A percentile compares a stretch with the other conserved stretches of the same genome.
These are phyloP conservation scores for Saccharomyces pastorianus DNA, from an alignment of 1,139 yeast species.

Conservation along the genomic window DNA sequence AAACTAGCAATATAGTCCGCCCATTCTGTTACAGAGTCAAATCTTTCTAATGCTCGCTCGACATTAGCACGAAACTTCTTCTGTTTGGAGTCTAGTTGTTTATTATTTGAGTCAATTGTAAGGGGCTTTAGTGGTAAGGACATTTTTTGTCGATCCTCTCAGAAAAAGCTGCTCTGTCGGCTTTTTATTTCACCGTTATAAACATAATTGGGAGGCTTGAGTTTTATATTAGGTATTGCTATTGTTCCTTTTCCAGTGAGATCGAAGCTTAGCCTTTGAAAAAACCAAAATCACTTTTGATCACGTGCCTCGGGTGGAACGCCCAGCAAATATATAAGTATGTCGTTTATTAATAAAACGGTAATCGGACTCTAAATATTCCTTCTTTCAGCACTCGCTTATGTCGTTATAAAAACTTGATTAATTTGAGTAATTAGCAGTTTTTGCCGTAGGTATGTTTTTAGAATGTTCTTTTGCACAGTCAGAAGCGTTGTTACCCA, in stretches of 20 bases:
- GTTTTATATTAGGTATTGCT: neutral
- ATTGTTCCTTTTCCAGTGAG: neutral
- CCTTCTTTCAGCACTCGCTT: neutral
- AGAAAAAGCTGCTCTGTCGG: neutral
- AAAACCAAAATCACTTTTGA: neutral
- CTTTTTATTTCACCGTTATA: neutral
- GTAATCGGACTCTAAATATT: neutral
- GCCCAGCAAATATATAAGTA: neutral
- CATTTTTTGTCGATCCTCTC: constrained; percentile 12
- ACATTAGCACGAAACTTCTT: constrained; percentile 58
- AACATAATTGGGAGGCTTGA: neutral
- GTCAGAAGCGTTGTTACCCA: neutral
- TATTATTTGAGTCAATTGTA: constrained; percentile 26
- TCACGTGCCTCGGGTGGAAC: neutral
- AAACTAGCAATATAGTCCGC: constrained; percentile 95
- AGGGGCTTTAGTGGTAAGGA: constrained; percentile 29
- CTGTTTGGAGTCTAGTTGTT: constrained; percentile 45
- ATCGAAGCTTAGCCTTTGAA: neutral
- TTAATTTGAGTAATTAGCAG: neutral
- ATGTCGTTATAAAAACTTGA: no score
- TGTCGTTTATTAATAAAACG: neutral
- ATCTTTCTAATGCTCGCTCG: constrained; percentile 67
- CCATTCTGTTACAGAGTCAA: constrained; percentile 90
- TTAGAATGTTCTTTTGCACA: neutral
- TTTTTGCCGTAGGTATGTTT: neutral